Evolutionary conservation across 176 grass and related monocot genomes (phyloP).

Genomic region (Cenchrus americanus): DNA sequence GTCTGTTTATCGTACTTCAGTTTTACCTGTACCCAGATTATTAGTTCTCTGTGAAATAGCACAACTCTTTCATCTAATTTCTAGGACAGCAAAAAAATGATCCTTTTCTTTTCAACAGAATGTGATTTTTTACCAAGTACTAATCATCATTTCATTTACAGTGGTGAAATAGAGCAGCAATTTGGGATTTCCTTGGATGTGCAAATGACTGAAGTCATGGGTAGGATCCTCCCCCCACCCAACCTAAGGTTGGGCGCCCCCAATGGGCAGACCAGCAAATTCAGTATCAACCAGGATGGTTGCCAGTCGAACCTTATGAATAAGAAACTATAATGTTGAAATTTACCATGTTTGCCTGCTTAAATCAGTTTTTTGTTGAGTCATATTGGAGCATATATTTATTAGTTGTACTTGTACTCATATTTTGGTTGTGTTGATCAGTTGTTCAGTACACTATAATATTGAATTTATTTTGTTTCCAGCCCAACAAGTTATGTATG

Average conservation of each 20-base stretch:
- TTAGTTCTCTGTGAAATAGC: not conserved
- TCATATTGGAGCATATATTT: too few relatives aligned
- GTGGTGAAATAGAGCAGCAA: slow-evolving; percentile 51
- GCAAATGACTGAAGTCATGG: slow-evolving; percentile 58
- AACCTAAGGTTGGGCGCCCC: slow-evolving; percentile 39
- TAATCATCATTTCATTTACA: slow-evolving; percentile 49
- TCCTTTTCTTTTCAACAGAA: not conserved
- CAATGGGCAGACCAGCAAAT: slow-evolving; percentile 26
- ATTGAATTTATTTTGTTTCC: too few relatives aligned
- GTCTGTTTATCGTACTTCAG: not conserved
- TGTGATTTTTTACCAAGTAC: not conserved
- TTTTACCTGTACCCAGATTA: not conserved
- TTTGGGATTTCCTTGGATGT: slow-evolving; percentile 55
- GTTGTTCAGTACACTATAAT: too few relatives aligned
- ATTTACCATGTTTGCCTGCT: too few relatives aligned
- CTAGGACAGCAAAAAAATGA: not conserved
- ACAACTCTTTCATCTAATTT: not conserved
- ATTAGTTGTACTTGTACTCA: too few relatives aligned
- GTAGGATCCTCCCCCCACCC: slow-evolving; percentile 55
- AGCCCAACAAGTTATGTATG: too few relatives aligned
- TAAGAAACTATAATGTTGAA: slow-evolving; percentile 41
- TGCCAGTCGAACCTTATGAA: slow-evolving; percentile 61
- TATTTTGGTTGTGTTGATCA: too few relatives aligned
- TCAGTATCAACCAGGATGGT: slow-evolving; percentile 18
- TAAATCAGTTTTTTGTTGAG: too few relatives aligned